A percentile compares a stretch with the other conserved stretches of the same genome.
These are phyloP conservation scores for Arthrobotrys musiformis DNA, from an alignment of 2,329 filamentous ascomycete species.

Conservation along the genomic window DNA sequence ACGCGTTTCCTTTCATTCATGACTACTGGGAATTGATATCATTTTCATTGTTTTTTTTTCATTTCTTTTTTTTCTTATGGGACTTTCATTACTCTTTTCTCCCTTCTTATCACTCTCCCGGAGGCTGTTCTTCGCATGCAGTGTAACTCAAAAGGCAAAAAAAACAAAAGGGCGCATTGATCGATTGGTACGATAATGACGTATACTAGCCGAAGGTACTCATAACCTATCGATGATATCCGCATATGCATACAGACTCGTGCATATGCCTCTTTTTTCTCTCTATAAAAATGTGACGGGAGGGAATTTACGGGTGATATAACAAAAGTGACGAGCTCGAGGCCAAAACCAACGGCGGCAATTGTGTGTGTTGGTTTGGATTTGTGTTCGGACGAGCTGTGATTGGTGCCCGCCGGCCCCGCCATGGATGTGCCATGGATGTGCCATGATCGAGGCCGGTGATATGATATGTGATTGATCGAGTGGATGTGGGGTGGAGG, in stretches of 20 bases:
- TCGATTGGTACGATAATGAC: background rate
- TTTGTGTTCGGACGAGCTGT: background rate
- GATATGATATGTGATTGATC: no score
- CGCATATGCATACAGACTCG: no score
- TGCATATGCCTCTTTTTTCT: background rate
- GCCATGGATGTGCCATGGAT: no score
- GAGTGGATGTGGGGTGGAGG: no score
- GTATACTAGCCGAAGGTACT: background rate
- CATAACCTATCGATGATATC: background rate
- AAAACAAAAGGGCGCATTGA: background rate
- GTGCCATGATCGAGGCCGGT: no score
- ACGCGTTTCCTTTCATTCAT: slow-evolving; percentile 1
- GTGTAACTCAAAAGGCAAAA: background rate
- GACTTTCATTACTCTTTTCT: background rate
- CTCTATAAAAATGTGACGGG: background rate
- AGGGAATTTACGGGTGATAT: background rate
- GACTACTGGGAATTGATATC: background rate
- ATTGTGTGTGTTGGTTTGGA: slow-evolving; percentile 5
- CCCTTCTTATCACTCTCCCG: background rate
- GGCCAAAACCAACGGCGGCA: background rate
- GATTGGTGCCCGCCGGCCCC: slow-evolving; percentile 49
- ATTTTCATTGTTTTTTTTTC: no score
- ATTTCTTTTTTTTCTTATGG: background rate
- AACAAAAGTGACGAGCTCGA: slow-evolving; percentile 18
- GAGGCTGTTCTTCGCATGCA: background rate